Evolutionary conservation across 1,284 basidiomycete genomes (phyloP), one percentile per base, ranked within the genome.

Genomic region (Tranzscheliella williamsii): DNA sequence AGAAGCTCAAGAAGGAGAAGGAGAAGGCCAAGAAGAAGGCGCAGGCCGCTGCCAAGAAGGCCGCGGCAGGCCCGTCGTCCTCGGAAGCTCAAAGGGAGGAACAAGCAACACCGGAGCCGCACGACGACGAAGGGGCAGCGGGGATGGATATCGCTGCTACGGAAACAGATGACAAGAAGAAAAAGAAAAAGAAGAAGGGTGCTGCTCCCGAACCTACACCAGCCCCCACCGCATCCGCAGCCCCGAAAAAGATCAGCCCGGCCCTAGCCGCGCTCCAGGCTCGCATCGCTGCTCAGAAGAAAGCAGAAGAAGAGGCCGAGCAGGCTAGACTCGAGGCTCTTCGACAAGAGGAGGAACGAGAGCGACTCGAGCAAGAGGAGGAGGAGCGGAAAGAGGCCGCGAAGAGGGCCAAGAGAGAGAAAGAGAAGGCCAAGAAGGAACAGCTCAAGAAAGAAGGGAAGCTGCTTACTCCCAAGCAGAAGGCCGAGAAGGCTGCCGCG

Each of bases 401-500:
- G 31, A 65, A 70, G 15, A 48, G 37, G 22, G 65, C 70, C 4
- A 75, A 71, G 31, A 75, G 73, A 60, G 75, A 77, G 29, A 75
- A 71, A 44, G 75, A 77, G 50, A 68, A 61, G 48, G 61, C 60
- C 24, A 76, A 75, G 50, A 61, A 57, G 37, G 75, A 77, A 50
- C 75, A 76, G 56, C 66, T 76, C 47, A 66, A 67, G 43, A 73
- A 70, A 50, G 75, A 77, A 54, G 75, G 75, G 49, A 75, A 76
- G 61, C 67, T 75, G 15, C 56, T 77, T 24, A 77, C 75, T 2
- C 73, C 75, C 29, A 96, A 95, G 80, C 93, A 98, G 79, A 96
- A 93, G 80, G 89, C 91, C 72, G 93, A 97, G 78, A 87, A 85
- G 68, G 88, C 89, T 15, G 88, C 87, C 52, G 93, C 92, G 7